Percentiles rank a stretch among this genome's conserved stretches.
phyloP scores from a whole-genome alignment of 345 rosid genomes.

The Hypericum perforatum region DNA sequence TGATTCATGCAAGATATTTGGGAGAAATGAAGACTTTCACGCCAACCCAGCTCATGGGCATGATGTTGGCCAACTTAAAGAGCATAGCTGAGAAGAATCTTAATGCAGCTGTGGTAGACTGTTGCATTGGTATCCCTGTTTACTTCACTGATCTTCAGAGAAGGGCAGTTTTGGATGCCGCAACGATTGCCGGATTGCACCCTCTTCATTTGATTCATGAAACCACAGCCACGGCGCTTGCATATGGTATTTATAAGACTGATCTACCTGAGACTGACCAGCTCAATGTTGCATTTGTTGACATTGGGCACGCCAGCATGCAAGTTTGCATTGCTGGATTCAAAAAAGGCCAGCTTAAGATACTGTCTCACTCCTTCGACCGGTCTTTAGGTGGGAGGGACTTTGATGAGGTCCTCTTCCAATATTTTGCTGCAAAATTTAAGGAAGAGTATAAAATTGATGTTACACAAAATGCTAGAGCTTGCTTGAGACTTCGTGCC shows the following conservation, averaged over 20 bases:
- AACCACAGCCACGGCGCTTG: constrained; percentile 91
- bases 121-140: constrained; percentile 91
- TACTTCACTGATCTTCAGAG: constrained; percentile 89
- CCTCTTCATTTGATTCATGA: constrained; percentile 83
- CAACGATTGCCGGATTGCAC: constrained; percentile 82
- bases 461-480: constrained; percentile 78
- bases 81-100: constrained; percentile 78
- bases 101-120: constrained; percentile 81
- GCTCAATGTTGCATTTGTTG: constrained; percentile 83
- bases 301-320: constrained; percentile 86
- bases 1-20: constrained; percentile 73
- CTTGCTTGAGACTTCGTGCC: constrained; percentile 72
- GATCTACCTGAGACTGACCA: constrained; percentile 83
- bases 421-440: constrained; percentile 66
- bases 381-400: constrained; percentile 87
- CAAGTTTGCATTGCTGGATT: constrained; percentile 96
- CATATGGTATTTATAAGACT: constrained; percentile 93
- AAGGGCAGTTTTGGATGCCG: constrained; percentile 91
- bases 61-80: constrained; percentile 77
- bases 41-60: constrained; percentile 88
- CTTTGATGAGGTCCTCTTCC: constrained; percentile 77
- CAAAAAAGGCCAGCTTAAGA: constrained; percentile 73
- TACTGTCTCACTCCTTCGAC: constrained; percentile 73
- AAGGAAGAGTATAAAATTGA: constrained; percentile 89
- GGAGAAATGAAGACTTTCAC: constrained; percentile 77